A percentile compares a stretch with the other conserved stretches of the same genome.
Evolutionary conservation across 148 eudicot genomes (phyloP).

Genomic region (Nepenthes gracilis): DNA sequence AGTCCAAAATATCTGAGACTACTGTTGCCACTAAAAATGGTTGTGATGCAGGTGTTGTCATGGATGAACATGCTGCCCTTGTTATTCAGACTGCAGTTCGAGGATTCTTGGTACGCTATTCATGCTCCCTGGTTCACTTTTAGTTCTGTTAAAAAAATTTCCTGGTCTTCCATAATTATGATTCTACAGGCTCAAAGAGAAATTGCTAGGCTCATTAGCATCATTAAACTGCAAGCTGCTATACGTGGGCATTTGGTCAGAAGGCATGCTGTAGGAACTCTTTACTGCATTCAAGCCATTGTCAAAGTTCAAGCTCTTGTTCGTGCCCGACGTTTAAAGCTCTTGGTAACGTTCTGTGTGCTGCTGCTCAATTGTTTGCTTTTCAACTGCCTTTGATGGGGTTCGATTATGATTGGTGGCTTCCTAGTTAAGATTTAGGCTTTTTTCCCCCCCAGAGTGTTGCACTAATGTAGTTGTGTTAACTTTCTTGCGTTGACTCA

Average conservation of each 20-base stretch:
- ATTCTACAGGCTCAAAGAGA: conserved; percentile 47
- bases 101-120: conserved; percentile 47
- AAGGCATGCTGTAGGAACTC: conserved; percentile 70
- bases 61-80: conserved; percentile 40
- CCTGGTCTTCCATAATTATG: not conserved
- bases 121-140: not conserved
- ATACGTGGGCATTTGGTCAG: conserved; percentile 86
- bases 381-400: not conserved
- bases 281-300: conserved; percentile 79
- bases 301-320: conserved; percentile 77
- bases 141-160: not conserved
- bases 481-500: no score
- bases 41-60: conserved; percentile 8
- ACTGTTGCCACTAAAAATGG: conserved; percentile 19
- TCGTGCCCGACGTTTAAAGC: conserved; percentile 44
- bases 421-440: no score
- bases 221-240: conserved; percentile 79
- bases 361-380: conserved; percentile 6
- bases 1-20: conserved; percentile 13
- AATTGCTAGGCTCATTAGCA: conserved; percentile 40
- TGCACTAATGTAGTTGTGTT: no score
- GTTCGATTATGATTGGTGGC: not conserved
- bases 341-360: conserved; percentile 25
- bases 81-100: conserved; percentile 63
- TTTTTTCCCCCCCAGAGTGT: no score